A percentile compares a stretch with the other conserved stretches of the same genome.
Evolutionary conservation across 768 basidiomycete genomes (phyloP).

Genomic region (Cytidiella melzeri): DNA sequence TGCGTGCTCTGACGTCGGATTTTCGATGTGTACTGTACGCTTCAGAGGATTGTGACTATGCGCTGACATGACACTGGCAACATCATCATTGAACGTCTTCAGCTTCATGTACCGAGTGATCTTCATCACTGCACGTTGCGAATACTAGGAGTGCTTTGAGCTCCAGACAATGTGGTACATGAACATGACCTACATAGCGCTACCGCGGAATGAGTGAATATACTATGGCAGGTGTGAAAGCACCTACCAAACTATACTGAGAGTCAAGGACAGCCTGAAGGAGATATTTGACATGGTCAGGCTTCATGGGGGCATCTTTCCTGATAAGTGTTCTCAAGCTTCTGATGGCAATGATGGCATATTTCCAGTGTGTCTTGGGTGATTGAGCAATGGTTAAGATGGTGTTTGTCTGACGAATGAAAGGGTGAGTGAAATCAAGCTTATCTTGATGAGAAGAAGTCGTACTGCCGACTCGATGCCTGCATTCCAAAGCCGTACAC

Average conservation of each 20-base stretch:
- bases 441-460: neutral
- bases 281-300: conserved; percentile 49
- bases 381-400: conserved; percentile 56
- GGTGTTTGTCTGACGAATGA: conserved; percentile 36
- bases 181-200: conserved; percentile 17
- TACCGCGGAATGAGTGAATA: neutral
- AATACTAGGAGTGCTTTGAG: conserved; percentile 39
- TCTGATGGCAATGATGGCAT: conserved; percentile 63
- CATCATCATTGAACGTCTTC: conserved; percentile 56
- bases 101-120: conserved; percentile 72
- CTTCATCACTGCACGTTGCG: conserved; percentile 73
- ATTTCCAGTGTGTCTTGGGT: conserved; percentile 71
- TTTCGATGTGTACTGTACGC: conserved; percentile 37
- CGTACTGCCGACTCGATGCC: conserved; percentile 40
- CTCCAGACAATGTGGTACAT: neutral
- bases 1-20: conserved; percentile 48
- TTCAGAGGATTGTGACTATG: conserved; percentile 65
- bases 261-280: conserved; percentile 54
- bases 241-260: conserved; percentile 55
- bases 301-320: conserved; percentile 48
- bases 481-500: conserved; percentile 36
- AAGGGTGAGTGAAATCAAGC: conserved; percentile 8
- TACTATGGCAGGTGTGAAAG: neutral
- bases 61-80: conserved; percentile 54
- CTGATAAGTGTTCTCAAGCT: conserved; percentile 64